These are phyloP conservation scores for Nicotiana noctiflora DNA, from an alignment of 257 asterid genomes.

Conservation along the genomic window DNA sequence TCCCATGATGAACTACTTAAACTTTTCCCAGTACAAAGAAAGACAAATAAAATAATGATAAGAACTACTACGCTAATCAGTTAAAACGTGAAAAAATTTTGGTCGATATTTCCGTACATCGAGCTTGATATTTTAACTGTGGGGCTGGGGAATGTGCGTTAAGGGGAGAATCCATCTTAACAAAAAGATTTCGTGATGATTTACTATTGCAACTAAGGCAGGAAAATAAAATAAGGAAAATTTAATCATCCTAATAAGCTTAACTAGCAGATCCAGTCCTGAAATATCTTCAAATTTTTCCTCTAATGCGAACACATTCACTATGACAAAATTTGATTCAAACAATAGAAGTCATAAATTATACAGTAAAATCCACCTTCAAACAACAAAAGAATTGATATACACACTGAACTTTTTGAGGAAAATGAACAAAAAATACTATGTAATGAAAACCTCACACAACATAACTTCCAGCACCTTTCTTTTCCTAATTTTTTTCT, in stretches of 20 bases:
- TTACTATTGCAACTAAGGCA: background rate
- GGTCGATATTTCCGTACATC: too few relatives aligned
- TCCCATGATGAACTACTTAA: too few relatives aligned
- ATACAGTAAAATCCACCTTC: background rate
- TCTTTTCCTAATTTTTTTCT: background rate
- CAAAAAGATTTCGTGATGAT: too few relatives aligned
- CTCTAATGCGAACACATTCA: background rate
- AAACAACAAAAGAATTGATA: background rate
- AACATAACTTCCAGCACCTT: background rate
- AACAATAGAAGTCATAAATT: background rate
- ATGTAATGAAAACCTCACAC: conserved; percentile 1
- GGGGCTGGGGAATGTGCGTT: too few relatives aligned
- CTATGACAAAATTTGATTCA: background rate
- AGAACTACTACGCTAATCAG: too few relatives aligned
- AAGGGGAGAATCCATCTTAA: background rate
- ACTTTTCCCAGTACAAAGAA: too few relatives aligned
- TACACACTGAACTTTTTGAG: background rate
- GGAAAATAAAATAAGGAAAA: background rate
- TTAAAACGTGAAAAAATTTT: too few relatives aligned
- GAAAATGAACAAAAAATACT: background rate
- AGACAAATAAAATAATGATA: too few relatives aligned
- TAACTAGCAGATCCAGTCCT: background rate
- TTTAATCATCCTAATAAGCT: background rate
- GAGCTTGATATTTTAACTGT: background rate
- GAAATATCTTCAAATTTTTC: background rate